phyloP scores from a whole-genome alignment of 1,139 yeast species.

The Saccharomyces uvarum region DNA sequence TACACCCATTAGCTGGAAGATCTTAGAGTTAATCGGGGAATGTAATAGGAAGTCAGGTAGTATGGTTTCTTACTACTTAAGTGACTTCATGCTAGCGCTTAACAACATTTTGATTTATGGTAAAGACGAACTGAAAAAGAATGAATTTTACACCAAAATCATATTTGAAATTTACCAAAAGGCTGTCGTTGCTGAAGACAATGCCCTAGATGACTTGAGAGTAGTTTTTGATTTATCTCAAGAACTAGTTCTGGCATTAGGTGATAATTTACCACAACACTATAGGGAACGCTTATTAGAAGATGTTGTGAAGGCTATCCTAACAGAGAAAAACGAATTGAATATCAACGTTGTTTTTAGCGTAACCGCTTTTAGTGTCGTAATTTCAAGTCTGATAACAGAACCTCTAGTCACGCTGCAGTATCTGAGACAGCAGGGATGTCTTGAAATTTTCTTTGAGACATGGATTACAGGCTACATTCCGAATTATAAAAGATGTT shows the following conservation, averaged over 20 bases:
- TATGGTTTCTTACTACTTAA: conserved; percentile 48
- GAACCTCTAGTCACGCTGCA: conserved; percentile 50
- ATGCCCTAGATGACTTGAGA: conserved; percentile 27
- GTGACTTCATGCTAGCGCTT: conserved; percentile 68
- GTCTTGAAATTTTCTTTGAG: conserved; percentile 47
- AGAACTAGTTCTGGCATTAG: conserved; percentile 32
- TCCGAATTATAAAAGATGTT: conserved; percentile 60
- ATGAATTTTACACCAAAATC: conserved; percentile 27
- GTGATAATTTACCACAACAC: conserved; percentile 23
- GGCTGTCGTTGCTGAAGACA: conserved; percentile 29
- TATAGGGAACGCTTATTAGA: conserved; percentile 23
- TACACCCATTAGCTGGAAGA: conserved; percentile 70
- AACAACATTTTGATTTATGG: conserved; percentile 78
- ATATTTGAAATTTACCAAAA: conserved; percentile 27
- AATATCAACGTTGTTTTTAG: conserved; percentile 40
- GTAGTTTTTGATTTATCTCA: conserved; percentile 31
- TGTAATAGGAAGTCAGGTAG: conserved; percentile 51
- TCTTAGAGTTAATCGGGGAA: conserved; percentile 49
- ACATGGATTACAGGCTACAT: conserved; percentile 56
- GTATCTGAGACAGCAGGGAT: conserved; percentile 42
- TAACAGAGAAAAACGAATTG: conserved; percentile 24
- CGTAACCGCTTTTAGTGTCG: conserved; percentile 56
- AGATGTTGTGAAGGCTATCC: conserved; percentile 26
- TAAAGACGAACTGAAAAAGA: conserved; percentile 39
- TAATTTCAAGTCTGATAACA: conserved; percentile 58